These are phyloP conservation scores for Diospyros lotus DNA, from an alignment of 148 eudicot genomes.

Conservation along the genomic window DNA sequence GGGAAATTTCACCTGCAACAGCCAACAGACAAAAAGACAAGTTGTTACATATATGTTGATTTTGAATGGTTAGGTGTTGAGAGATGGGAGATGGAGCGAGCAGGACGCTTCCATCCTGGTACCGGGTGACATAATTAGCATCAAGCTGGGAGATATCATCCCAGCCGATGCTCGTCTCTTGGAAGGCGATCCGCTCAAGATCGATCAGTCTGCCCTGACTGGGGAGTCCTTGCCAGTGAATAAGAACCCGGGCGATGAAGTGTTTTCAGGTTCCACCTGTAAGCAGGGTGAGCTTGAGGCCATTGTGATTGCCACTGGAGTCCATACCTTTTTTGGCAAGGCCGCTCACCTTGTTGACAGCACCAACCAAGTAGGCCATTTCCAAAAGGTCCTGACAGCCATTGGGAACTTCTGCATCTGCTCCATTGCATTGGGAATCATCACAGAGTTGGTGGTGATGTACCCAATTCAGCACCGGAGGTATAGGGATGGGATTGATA, in stretches of 20 bases:
- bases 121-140: constrained; percentile 71
- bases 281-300: constrained; percentile 89
- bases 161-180: constrained; percentile 84
- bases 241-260: constrained; percentile 57
- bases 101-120: constrained; percentile 66
- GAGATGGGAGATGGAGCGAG: constrained; percentile 67
- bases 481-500: constrained; percentile 79
- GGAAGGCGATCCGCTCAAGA: constrained; percentile 73
- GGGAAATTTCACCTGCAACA: background rate
- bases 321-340: constrained; percentile 82
- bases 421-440: constrained; percentile 60
- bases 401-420: constrained; percentile 83
- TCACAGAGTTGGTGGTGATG: constrained; percentile 70
- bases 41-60: background rate
- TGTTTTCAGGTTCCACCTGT: constrained; percentile 81
- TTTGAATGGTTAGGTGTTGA: constrained; percentile 31
- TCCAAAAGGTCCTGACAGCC: constrained; percentile 78
- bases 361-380: constrained; percentile 74
- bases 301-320: constrained; percentile 80
- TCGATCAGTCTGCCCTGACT: constrained; percentile 84
- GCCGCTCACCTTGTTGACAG: constrained; percentile 90
- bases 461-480: constrained; percentile 67
- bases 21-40: background rate
- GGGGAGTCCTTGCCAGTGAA: constrained; percentile 87
- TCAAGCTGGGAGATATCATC: constrained; percentile 72